A percentile compares a stretch with the other conserved stretches of the same genome.
Conservation (phyloP, 805 yeast species). For the Lachancea nothofagi region DNA sequence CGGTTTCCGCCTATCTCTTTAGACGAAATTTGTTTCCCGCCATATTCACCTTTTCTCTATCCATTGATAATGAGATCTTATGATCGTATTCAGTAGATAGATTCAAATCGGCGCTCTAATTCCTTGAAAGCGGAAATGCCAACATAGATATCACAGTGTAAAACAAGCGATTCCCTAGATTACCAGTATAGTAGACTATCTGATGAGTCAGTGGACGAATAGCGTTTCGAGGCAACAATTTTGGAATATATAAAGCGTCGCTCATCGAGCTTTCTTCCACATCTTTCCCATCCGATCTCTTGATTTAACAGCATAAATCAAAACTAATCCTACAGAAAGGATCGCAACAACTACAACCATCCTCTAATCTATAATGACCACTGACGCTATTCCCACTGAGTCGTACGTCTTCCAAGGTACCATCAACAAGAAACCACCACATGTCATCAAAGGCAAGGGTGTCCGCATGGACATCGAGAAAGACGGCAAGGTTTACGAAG, state of each 20-base stretch:
- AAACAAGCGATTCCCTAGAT: no score
- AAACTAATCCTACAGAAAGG: not conserved
- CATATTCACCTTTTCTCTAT: no score
- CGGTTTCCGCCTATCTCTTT: no score
- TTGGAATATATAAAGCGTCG: no score
- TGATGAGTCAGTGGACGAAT: not conserved
- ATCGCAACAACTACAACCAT: not conserved
- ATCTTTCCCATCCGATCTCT: not conserved
- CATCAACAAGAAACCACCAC: conserved; percentile 35
- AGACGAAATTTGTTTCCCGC: not conserved
- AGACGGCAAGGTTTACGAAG: conserved; percentile 33
- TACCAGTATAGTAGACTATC: no score
- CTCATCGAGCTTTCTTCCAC: no score
- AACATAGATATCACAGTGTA: not conserved
- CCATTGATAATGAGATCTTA: not conserved
- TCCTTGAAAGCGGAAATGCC: not conserved
- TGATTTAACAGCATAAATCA: not conserved
- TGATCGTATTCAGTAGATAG: not conserved
- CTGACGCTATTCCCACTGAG: conserved; percentile 10
- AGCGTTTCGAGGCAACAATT: no score
- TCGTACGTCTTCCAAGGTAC: conserved; percentile 43
- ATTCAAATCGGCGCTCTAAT: not conserved
- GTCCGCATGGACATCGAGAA: conserved; percentile 38
- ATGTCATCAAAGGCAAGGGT: conserved; percentile 42
- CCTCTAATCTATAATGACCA: conserved; percentile 5